Evolutionary conservation across 1,284 basidiomycete genomes (phyloP).

Genomic region (Inonotus obliquus): DNA sequence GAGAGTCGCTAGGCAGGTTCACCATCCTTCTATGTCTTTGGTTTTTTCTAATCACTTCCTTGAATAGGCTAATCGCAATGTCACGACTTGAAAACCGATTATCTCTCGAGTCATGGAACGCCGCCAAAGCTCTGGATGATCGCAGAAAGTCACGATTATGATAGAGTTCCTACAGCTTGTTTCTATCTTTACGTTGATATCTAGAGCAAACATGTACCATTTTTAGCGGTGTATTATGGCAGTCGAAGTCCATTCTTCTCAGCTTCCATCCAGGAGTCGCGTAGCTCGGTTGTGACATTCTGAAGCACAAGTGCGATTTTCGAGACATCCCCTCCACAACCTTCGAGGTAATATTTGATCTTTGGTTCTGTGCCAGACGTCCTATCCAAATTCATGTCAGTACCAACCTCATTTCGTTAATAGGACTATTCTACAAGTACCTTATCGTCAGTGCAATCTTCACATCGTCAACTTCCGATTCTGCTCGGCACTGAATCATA

Average conservation of each 20-base stretch:
- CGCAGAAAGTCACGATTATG: slow-evolving; percentile 26
- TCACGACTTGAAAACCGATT: slow-evolving; percentile 32
- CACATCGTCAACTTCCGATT: slow-evolving; percentile 34
- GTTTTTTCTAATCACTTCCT: not conserved
- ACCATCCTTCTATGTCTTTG: not conserved
- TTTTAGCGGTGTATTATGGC: slow-evolving; percentile 28
- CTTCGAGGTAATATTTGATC: slow-evolving; percentile 85
- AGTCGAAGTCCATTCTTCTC: slow-evolving; percentile 47
- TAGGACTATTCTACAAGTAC: slow-evolving; percentile 32
- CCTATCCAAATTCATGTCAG: slow-evolving; percentile 31
- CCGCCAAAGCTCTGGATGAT: slow-evolving; percentile 34
- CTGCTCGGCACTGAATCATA: slow-evolving; percentile 78
- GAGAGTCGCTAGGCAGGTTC: slow-evolving; percentile 55
- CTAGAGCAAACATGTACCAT: not conserved
- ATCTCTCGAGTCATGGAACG: slow-evolving; percentile 36
- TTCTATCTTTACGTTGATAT: not conserved
- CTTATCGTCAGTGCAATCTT: slow-evolving; percentile 61
- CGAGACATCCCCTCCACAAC: slow-evolving; percentile 46
- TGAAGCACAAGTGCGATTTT: slow-evolving; percentile 44
- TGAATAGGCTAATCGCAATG: slow-evolving; percentile 21
- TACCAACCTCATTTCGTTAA: slow-evolving; percentile 19
- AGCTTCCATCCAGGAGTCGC: slow-evolving; percentile 64
- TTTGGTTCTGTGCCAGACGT: slow-evolving; percentile 88
- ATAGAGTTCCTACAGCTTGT: not conserved
- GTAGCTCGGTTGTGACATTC: slow-evolving; percentile 52